Evolutionary conservation across 345 rosid genomes (phyloP).

Genomic region (Durio zibethinus): DNA sequence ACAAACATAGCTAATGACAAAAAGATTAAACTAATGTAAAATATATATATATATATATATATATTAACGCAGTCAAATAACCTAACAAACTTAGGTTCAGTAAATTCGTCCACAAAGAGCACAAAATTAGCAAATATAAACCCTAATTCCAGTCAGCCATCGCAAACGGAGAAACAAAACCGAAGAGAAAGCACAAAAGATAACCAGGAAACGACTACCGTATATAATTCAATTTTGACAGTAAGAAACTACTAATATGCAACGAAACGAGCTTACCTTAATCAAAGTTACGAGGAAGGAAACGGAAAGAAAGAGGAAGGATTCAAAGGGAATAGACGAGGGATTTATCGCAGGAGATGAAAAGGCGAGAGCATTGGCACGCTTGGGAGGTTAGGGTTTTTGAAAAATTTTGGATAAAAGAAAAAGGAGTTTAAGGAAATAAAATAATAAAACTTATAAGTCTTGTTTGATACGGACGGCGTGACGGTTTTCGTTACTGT

Average conservation of each 20-base stretch:
- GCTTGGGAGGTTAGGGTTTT: slow-evolving; percentile 6
- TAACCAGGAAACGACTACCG: background rate
- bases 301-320: background rate
- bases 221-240: background rate
- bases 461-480: background rate
- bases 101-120: background rate
- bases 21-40: background rate
- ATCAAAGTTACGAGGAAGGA: background rate
- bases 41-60: too few species aligned
- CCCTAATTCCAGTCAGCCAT: background rate
- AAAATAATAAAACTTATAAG: too few species aligned
- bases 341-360: background rate
- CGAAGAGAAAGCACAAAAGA: background rate
- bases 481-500: background rate
- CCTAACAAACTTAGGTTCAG: background rate
- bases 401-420: background rate
- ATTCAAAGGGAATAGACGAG: background rate
- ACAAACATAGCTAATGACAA: background rate
- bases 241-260: background rate
- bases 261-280: background rate
- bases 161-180: background rate
- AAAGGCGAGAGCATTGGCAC: background rate
- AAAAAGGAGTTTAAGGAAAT: too few species aligned
- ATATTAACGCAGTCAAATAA: background rate
- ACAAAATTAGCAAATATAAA: background rate